Evolutionary conservation across 768 basidiomycete genomes (phyloP).

Genomic region (Tulasnella calospora): DNA sequence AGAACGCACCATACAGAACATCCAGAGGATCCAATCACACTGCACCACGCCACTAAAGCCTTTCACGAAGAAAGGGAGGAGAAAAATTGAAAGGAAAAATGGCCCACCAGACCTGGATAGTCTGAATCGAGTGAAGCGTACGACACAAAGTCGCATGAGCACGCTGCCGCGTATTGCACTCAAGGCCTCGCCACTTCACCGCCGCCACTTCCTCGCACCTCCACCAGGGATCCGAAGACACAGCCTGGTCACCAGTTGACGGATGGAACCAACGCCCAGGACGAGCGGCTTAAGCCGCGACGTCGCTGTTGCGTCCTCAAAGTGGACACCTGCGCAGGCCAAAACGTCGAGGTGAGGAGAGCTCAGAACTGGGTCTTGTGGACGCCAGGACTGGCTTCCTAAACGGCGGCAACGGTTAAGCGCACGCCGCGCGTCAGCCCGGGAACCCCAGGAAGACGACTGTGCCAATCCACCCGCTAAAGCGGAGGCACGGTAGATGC

Average conservation of each 20-base stretch:
- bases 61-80: slow-evolving; percentile 3
- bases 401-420: background rate
- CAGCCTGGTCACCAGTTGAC: background rate
- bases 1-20: background rate
- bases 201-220: background rate
- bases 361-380: background rate
- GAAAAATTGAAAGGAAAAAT: slow-evolving; percentile 3
- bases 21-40: too few species aligned
- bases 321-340: background rate
- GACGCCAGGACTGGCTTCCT: background rate
- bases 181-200: background rate
- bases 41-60: background rate
- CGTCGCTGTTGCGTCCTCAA: background rate
- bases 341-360: background rate
- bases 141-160: background rate
- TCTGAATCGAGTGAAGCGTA: slow-evolving; percentile 20
- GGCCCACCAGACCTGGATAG: slow-evolving; percentile 13
- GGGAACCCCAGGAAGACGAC: background rate
- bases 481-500: background rate
- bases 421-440: background rate
- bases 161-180: slow-evolving; percentile 5
- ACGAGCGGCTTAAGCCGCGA: background rate
- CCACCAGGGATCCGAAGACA: background rate
- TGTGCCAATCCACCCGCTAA: slow-evolving; percentile 1
- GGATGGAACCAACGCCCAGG: background rate